Percentiles rank a stretch among this genome's conserved stretches.
These are phyloP conservation scores for Hortaea sp. DNA, from an alignment of 2,329 filamentous ascomycete species.

Conservation along the genomic window DNA sequence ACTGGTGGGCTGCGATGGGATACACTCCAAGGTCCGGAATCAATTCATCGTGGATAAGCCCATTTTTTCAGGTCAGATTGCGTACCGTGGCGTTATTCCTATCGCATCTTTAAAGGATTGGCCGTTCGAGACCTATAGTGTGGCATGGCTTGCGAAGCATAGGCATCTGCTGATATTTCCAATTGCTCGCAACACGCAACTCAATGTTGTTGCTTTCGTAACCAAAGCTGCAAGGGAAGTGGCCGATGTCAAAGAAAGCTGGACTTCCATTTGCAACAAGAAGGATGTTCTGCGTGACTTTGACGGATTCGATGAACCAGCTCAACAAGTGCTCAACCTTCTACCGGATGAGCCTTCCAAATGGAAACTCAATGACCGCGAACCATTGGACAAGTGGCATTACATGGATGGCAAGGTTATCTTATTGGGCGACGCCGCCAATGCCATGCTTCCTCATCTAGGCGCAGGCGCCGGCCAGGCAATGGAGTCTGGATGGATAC, in stretches of 20 bases:
- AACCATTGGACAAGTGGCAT: slow-evolving; percentile 26
- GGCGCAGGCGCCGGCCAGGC: slow-evolving; percentile 30
- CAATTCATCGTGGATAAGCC: slow-evolving; percentile 43
- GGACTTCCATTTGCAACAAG: slow-evolving; percentile 22
- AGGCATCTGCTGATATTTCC: slow-evolving; percentile 31
- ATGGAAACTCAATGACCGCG: slow-evolving; percentile 18
- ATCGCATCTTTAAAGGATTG: slow-evolving; percentile 6
- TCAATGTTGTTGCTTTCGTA: slow-evolving; percentile 30
- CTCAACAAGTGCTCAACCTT: slow-evolving; percentile 17
- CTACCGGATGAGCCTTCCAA: slow-evolving; percentile 15
- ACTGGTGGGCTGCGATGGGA: slow-evolving; percentile 15
- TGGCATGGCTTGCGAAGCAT: slow-evolving; percentile 25
- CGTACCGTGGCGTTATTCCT: slow-evolving; percentile 26
- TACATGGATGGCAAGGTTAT: slow-evolving; percentile 34
- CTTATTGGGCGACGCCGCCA: slow-evolving; percentile 53
- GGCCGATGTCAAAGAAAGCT: slow-evolving; percentile 26
- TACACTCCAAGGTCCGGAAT: slow-evolving; percentile 12
- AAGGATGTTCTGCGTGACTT: slow-evolving; percentile 17
- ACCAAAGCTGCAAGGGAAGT: slow-evolving; percentile 24
- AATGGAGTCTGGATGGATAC: slow-evolving; percentile 37
- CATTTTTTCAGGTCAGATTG: slow-evolving; percentile 41
- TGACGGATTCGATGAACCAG: slow-evolving; percentile 12
- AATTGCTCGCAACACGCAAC: slow-evolving; percentile 24
- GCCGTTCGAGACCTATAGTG: slow-evolving; percentile 12
- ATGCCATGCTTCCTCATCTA: slow-evolving; percentile 48